Percentiles rank a stretch among this genome's conserved stretches.
These are phyloP conservation scores for Dacryopinax spathularia DNA, from an alignment of 768 basidiomycete species.

Conservation along the genomic window DNA sequence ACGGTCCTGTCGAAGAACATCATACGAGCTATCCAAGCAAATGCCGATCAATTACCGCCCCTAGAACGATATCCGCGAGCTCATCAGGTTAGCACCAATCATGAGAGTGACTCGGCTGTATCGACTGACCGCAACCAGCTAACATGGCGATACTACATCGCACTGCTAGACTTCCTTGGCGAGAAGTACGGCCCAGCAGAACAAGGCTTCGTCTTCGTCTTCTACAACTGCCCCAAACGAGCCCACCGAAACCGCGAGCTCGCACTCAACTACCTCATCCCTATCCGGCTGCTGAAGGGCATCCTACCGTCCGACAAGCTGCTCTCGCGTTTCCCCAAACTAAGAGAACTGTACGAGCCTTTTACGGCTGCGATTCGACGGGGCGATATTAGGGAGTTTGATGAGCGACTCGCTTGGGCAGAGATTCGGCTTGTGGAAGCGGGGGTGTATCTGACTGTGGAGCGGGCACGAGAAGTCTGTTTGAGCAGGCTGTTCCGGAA, in stretches of 20 bases:
- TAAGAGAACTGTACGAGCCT: conserved; percentile 59
- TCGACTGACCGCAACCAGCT: conserved; percentile 38
- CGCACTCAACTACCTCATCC: conserved; percentile 80
- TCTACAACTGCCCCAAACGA: conserved; percentile 61
- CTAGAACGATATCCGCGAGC: conserved; percentile 61
- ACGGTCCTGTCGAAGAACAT: conserved; percentile 65
- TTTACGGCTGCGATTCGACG: conserved; percentile 65
- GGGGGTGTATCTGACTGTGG: conserved; percentile 74
- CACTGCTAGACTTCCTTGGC: conserved; percentile 85
- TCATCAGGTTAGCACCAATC: conserved; percentile 51
- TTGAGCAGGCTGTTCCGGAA: conserved; percentile 58
- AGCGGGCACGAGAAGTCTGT: conserved; percentile 77
- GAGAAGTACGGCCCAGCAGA: conserved; percentile 84
- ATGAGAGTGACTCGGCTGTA: conserved; percentile 5
- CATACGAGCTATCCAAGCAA: conserved; percentile 72
- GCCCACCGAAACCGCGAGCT: conserved; percentile 77
- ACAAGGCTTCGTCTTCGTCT: conserved; percentile 72
- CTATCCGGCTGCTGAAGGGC: conserved; percentile 75
- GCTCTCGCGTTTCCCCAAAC: conserved; percentile 53
- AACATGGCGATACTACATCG: conserved; percentile 86
- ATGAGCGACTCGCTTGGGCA: conserved; percentile 47
- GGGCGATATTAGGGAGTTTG: conserved; percentile 71
- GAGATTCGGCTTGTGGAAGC: conserved; percentile 70
- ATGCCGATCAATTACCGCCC: conserved; percentile 61
- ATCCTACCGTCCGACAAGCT: conserved; percentile 65